A percentile compares a stretch with the other conserved stretches of the same genome.
Evolutionary conservation across 257 asterid species (phyloP).

Genomic region (Eustoma russellianum): DNA sequence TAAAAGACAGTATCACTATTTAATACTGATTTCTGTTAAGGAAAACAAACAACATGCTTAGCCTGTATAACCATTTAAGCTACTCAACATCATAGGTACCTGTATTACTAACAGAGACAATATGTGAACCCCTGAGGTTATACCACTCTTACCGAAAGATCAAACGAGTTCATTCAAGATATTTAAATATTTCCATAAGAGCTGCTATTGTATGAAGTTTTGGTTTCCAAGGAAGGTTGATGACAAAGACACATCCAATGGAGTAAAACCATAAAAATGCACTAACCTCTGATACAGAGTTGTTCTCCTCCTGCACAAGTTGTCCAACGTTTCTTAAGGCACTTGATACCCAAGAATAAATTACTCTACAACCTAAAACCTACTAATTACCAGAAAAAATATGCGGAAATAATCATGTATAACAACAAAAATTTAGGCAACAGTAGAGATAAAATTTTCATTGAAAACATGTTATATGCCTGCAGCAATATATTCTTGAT

Average conservation of each 20-base stretch:
- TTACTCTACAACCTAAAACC: conserved; percentile 79
- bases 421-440: conserved; percentile 12
- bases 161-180: background rate
- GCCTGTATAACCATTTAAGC: background rate
- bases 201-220: background rate
- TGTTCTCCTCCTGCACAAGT: conserved; percentile 42
- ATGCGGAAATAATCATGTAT: conserved; percentile 11
- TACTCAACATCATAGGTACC: no score
- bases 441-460: background rate
- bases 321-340: conserved; percentile 45
- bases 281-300: conserved; percentile 50
- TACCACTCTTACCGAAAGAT: background rate
- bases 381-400: conserved; percentile 53
- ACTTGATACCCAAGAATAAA: conserved; percentile 75
- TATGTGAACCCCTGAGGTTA: background rate
- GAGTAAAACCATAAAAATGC: conserved; percentile 5
- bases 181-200: background rate
- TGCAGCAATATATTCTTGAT: no score
- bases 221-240: background rate
- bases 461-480: background rate
- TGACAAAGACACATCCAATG: background rate
- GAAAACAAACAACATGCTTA: background rate
- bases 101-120: background rate
- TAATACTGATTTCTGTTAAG: background rate
- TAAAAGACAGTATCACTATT: background rate